Evolutionary conservation across 2,329 filamentous ascomycete genomes (phyloP), one percentile per base, ranked within the genome.

Genomic region (Phialocephala subalpina): DNA sequence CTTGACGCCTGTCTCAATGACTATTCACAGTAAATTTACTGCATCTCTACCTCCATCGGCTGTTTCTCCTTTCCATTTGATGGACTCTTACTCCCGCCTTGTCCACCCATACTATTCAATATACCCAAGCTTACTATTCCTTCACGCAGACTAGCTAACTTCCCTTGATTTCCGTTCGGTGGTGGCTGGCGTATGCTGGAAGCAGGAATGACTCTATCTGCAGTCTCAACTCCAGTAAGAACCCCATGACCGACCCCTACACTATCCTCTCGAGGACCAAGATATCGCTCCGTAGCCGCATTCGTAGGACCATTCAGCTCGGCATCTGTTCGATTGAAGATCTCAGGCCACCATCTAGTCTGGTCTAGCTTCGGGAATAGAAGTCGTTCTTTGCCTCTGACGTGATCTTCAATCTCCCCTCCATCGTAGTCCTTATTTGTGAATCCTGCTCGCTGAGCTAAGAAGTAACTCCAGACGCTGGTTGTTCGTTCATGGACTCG

Each of bases 391-490:
- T 90, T 89, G 4, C 92, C 93, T 63, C 92, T 88, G 65, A 90
- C 83, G 53, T 92, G 89, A 74, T 97, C 94, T 69, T 97, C 92
- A 40, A 94, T 83, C 6, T 82, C 80, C 0, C 87, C 83, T 8
- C 83, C 76, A 62, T 97, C 90, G 75, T 95, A 99, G 36, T 90
- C 85, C 0, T 89, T 86, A 74, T 98, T 98, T 42, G 89, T 82
- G 73, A 98, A 99, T 74, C 97, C 92, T 22, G 87, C 83, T 70
- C 87, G 89, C 12, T 94, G 88, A 52, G 91, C 89, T 8, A 98
- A 82, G 78, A 99, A 98, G 77, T 98, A 97, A 72, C 96, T 92
- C 96, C 96, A 99, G 1, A 97, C 96, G 25, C 93, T 97, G 3
- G 91, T 86, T 3, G 94, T 97, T 62, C 87, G 85, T 73, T 94